A percentile compares a stretch with the other conserved stretches of the same genome.
phyloP scores from a whole-genome alignment of 331 rosid species.

The Pyracantha coccinea region DNA sequence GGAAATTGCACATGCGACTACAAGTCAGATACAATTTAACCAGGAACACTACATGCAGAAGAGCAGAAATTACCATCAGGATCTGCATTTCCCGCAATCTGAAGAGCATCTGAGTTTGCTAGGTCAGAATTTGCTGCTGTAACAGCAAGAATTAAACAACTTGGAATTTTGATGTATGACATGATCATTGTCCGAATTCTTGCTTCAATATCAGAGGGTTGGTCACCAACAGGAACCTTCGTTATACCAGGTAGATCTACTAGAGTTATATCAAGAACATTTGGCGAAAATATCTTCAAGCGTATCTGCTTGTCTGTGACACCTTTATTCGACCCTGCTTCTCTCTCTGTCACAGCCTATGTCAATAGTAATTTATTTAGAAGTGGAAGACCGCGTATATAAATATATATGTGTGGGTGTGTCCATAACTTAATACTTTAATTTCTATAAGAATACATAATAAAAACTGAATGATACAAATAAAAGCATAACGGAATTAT shows the following conservation, averaged over 20 bases:
- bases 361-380: not conserved
- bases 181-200: conserved; percentile 91
- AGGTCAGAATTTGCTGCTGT: conserved; percentile 95
- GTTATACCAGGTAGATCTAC: conserved; percentile 98
- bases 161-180: conserved; percentile 80
- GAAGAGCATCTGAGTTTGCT: conserved; percentile 99
- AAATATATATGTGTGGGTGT: not conserved
- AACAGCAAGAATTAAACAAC: conserved; percentile 87
- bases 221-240: conserved; percentile 99
- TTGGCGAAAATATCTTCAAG: conserved; percentile 83
- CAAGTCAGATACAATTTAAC: not conserved
- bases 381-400: not conserved
- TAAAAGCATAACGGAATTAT: not conserved
- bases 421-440: not conserved
- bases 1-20: not conserved
- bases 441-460: not conserved
- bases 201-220: conserved; percentile 91
- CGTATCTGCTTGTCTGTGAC: conserved; percentile 93
- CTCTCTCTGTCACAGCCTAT: conserved; percentile 92
- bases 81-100: conserved; percentile 95
- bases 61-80: conserved; percentile 63
- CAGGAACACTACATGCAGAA: conserved; percentile 5
- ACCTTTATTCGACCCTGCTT: conserved; percentile 89
- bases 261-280: conserved; percentile 92
- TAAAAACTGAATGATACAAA: not conserved